A percentile compares a stretch with the other conserved stretches of the same genome.
Conservation (phyloP, 2,329 filamentous ascomycete genomes). For the Chalaropsis thielavioides region DNA sequence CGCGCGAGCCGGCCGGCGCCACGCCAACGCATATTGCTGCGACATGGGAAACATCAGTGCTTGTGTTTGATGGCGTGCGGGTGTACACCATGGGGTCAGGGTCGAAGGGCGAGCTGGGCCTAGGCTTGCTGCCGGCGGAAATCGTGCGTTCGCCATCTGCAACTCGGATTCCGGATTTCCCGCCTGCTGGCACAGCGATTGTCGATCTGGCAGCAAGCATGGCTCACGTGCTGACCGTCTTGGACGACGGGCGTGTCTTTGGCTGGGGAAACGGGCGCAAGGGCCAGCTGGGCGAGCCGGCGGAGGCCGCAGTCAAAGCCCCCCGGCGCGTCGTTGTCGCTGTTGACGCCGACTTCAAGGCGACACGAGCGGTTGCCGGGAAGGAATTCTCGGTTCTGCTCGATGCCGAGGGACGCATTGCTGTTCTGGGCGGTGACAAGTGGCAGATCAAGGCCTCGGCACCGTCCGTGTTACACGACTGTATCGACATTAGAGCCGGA, state of each 20-base stretch:
- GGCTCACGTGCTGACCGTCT: conserved; percentile 59
- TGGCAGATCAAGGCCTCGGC: conserved; percentile 48
- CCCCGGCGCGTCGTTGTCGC: conserved; percentile 45
- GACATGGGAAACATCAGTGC: conserved; percentile 62
- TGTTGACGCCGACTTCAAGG: conserved; percentile 40
- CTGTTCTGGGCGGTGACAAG: conserved; percentile 61
- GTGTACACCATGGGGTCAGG: conserved; percentile 54
- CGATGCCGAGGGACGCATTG: conserved; percentile 38
- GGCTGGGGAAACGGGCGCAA: conserved; percentile 84
- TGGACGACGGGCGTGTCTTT: conserved; percentile 62
- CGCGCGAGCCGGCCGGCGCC: conserved; percentile 15
- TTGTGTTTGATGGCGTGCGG: conserved; percentile 36
- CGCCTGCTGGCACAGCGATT: conserved; percentile 43
- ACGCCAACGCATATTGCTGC: conserved; percentile 40
- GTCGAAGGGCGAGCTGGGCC: conserved; percentile 56
- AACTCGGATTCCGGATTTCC: conserved; percentile 45
- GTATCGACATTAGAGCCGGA: conserved; percentile 57
- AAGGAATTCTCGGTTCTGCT: conserved; percentile 61
- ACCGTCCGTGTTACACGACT: conserved; percentile 39
- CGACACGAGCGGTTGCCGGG: conserved; percentile 56
- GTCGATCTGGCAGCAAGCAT: conserved; percentile 57
- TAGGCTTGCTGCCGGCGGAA: conserved; percentile 32
- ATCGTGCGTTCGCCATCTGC: conserved; percentile 36
- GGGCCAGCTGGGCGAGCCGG: conserved; percentile 58
- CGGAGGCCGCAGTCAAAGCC: conserved; percentile 34